Conservation (phyloP, 805 yeast species). For the Kazachstania africana region DNA sequence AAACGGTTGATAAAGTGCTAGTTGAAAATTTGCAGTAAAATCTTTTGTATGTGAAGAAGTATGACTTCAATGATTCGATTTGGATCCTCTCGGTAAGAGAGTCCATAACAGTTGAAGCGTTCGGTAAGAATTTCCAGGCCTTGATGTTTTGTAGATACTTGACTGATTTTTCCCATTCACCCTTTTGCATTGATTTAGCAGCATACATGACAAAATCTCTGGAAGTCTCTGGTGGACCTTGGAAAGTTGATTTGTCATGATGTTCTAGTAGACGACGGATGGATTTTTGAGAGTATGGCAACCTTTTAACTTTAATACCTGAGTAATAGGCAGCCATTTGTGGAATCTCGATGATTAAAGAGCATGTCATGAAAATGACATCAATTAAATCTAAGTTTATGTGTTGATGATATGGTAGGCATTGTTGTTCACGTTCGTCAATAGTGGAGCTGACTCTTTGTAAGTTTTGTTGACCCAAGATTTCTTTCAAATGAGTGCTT, state of each 20-base stretch:
- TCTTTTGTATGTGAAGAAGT: conserved; percentile 70
- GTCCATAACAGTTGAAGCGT: conserved; percentile 51
- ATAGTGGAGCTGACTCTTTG: conserved; percentile 41
- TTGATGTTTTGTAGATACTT: conserved; percentile 46
- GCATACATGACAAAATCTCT: conserved; percentile 90
- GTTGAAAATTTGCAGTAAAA: conserved; percentile 68
- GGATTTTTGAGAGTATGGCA: conserved; percentile 53
- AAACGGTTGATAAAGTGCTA: conserved; percentile 48
- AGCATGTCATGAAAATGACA: conserved; percentile 83
- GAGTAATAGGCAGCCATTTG: conserved; percentile 61
- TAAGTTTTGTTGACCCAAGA: conserved; percentile 78
- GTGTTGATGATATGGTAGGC: conserved; percentile 96
- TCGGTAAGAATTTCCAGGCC: conserved; percentile 76
- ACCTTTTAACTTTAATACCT: conserved; percentile 50
- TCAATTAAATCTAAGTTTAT: conserved; percentile 91
- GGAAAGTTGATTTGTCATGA: conserved; percentile 87
- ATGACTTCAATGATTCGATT: conserved; percentile 86
- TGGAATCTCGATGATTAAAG: conserved; percentile 86
- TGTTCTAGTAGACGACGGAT: conserved; percentile 85
- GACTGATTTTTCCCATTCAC: conserved; percentile 78
- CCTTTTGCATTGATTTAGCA: conserved; percentile 74
- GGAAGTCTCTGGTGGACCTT: conserved; percentile 96
- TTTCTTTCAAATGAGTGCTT: conserved; percentile 76
- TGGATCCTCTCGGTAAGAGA: conserved; percentile 73
- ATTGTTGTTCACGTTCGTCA: conserved; percentile 41